Evolutionary conservation across 345 rosid species (phyloP).

Genomic region (Euphorbia tirucalli): DNA sequence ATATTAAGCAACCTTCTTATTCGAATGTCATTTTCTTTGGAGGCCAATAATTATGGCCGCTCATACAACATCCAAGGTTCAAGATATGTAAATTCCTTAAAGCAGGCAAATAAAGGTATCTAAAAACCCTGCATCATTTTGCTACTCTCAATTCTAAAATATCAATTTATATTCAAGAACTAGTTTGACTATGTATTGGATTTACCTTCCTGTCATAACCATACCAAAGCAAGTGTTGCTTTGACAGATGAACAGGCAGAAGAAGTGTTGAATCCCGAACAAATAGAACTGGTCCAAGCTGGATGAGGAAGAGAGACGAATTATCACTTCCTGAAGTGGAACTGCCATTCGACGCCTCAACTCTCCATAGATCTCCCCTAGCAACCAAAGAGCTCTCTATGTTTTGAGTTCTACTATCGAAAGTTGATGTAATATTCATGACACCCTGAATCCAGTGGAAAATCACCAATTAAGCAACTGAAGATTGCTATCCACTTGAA

Average conservation of each 20-base stretch:
- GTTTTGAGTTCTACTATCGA: constrained; percentile 66
- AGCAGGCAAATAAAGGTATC: neutral
- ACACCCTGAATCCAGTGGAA: constrained; percentile 50
- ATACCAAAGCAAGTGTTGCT: constrained; percentile 98
- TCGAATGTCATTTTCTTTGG: neutral
- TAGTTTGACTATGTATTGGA: neutral
- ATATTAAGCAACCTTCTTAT: neutral
- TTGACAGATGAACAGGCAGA: constrained; percentile 84
- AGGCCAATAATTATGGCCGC: neutral
- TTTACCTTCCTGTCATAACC: constrained; percentile 94
- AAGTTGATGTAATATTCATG: constrained; percentile 71
- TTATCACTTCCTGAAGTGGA: constrained; percentile 61
- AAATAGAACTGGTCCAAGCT: constrained; percentile 90
- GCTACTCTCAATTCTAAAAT: neutral
- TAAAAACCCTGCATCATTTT: neutral
- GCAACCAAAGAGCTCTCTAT: constrained; percentile 79
- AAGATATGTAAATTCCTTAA: neutral
- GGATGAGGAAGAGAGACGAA: constrained; percentile 84
- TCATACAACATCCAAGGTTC: neutral
- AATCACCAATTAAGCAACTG: constrained; percentile 2
- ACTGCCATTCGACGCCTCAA: constrained; percentile 71
- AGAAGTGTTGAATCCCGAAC: constrained; percentile 88
- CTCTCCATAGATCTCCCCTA: constrained; percentile 94
- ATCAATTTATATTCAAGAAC: neutral
- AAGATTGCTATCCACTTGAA: neutral